phyloP scores from a whole-genome alignment of 305 asterid species.

The Fraxinus floribunda region DNA sequence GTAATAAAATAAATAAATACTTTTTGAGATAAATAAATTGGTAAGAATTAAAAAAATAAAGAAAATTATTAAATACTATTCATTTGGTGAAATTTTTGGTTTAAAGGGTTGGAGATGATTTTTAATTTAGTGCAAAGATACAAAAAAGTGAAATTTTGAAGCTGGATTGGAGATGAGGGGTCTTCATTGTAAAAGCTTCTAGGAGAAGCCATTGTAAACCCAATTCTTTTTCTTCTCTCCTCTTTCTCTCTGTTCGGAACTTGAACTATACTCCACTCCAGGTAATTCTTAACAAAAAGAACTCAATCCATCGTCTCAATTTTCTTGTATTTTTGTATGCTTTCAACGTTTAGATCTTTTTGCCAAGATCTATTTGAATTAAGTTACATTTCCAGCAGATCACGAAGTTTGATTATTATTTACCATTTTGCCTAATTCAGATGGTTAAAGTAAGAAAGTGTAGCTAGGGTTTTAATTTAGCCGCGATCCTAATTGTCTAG shows the following conservation, averaged over 20 bases:
- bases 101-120: too few relatives aligned
- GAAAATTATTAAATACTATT: too few relatives aligned
- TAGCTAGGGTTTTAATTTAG: neutral
- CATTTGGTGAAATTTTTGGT: too few relatives aligned
- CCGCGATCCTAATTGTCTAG: neutral
- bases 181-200: neutral
- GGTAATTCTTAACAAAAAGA: neutral
- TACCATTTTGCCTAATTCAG: neutral
- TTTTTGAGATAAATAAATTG: too few relatives aligned
- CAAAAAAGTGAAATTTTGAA: too few relatives aligned
- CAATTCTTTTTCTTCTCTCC: neutral
- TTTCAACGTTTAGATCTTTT: neutral
- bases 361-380: neutral
- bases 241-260: neutral
- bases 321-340: neutral
- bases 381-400: neutral
- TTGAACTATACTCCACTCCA: neutral
- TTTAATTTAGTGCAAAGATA: too few relatives aligned
- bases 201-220: neutral
- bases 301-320: neutral
- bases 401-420: neutral
- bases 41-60: too few relatives aligned
- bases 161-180: too few relatives aligned
- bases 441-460: neutral
- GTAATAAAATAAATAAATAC: too few relatives aligned